phyloP scores from a whole-genome alignment of 73 alveolate species.

The Symbiodinium natans region DNA sequence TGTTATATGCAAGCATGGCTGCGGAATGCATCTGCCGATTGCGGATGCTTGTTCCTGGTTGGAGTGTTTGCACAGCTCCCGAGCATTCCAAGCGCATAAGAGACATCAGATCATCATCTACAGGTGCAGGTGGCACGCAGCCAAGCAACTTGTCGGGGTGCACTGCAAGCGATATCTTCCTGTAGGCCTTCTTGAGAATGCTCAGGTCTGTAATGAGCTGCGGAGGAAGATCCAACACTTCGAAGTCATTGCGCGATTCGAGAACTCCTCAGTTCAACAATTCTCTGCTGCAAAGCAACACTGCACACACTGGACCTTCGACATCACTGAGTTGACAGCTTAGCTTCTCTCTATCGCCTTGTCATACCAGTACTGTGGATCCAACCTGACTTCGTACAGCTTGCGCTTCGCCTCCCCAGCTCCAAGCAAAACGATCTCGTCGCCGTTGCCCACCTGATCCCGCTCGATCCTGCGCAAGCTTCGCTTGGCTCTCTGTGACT shows the following conservation, averaged over 20 bases:
- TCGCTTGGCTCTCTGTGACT: not conserved
- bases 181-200: constrained; percentile 71
- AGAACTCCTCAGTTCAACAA: constrained; percentile 27
- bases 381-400: constrained; percentile 73
- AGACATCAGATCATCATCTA: not conserved
- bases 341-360: constrained; percentile 74
- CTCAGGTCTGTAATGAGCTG: constrained; percentile 56
- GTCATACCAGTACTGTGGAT: constrained; percentile 89
- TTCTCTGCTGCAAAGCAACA: not conserved
- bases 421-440: constrained; percentile 66
- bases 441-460: constrained; percentile 91
- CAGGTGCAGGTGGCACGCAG: not conserved
- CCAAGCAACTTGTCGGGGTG: constrained; percentile 78
- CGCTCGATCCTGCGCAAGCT: constrained; percentile 47
- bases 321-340: not conserved
- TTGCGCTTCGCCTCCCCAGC: constrained; percentile 84
- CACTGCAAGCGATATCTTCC: constrained; percentile 48
- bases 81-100: not conserved
- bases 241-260: constrained; percentile 64
- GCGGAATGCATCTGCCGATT: constrained; percentile 86
- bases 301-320: not conserved
- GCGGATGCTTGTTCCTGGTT: constrained; percentile 85
- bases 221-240: constrained; percentile 73
- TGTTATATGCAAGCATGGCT: not conserved
- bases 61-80: not conserved